Base-by-base conservation (phyloP, 1,284 basidiomycete species). In the Cutaneotrichosporon cutaneum region DNA sequence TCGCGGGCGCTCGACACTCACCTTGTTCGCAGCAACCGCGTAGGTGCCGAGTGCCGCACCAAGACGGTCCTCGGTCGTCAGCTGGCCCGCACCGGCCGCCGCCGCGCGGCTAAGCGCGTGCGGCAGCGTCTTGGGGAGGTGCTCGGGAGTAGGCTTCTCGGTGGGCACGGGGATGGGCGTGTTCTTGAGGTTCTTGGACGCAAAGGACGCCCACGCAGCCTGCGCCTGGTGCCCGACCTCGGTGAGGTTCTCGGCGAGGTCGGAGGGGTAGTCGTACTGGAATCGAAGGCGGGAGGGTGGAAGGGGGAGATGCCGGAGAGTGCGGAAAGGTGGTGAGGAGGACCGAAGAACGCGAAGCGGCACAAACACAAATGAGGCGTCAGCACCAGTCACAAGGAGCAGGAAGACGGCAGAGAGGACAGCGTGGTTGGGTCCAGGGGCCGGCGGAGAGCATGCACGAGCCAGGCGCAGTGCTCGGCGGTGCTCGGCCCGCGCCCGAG, bases 51-150 rank as follows among this genome's bases (percentile, higher is more conserved):
- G 84, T 0, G 90, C 90, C 71, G 86, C 86, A 36, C 87, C 89
- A 32, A 95, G 84, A 65, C 87, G 84, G 70, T 90, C 87, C 10
- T 86, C 84, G 14, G 78, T 79, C 22, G 83, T 83, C 27, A 79
- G 68, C 58, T 85, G 82, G 26, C 90, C 81, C 6, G 90, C 87
- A 1, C 90, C 90, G 4, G 82, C 78, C 56, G 87, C 85, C 1
- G 94, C 87, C 0, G 93, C 89, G 53, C 95, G 88, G 26, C 87
- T 85, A 59, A 98, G 85, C 0, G 96, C 95, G 76, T 98, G 95
- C 3, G 94, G 90, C 53, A 99, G 88, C 2, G 95, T 99, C 86
- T 97, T 97, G 82, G 91, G 91, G 14, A 82, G 79, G 39, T 71
- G 66, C 52, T 57, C 59, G 33, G 32, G 32, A 2, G 48, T 13